Percentiles rank a stretch among this genome's conserved stretches.
Conservation (phyloP, 2,329 filamentous ascomycete genomes). For the Parastagonospora avenae region DNA sequence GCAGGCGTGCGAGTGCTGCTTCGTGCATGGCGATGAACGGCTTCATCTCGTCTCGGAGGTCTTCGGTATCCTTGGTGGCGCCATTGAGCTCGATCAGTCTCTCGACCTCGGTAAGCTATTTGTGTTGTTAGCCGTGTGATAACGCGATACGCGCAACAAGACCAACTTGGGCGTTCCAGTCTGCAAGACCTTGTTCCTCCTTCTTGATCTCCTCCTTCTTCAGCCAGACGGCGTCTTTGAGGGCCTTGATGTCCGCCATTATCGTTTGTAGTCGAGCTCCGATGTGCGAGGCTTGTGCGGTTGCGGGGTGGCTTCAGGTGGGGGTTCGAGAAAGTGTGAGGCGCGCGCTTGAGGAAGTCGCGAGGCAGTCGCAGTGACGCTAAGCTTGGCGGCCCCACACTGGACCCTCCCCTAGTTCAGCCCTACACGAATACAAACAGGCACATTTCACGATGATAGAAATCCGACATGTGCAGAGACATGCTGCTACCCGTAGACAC, state of each 20-base stretch:
- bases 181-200: conserved; percentile 24
- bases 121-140: conserved; percentile 5
- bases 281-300: neutral
- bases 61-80: conserved; percentile 78
- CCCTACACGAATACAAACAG: conserved; percentile 8
- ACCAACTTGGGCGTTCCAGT: conserved; percentile 17
- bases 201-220: conserved; percentile 30
- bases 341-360: conserved; percentile 11
- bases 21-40: conserved; percentile 79
- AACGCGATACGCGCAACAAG: neutral
- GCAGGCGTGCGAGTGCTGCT: conserved; percentile 68
- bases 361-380: conserved; percentile 13
- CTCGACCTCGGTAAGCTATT: conserved; percentile 65
- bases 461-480: neutral
- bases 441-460: neutral
- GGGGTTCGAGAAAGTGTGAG: neutral
- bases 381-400: conserved; percentile 16
- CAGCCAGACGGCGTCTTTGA: conserved; percentile 33
- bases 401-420: conserved; percentile 15
- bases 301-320: conserved; percentile 3
- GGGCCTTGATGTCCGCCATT: conserved; percentile 34
- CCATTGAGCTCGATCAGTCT: conserved; percentile 76
- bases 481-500: too few species aligned
- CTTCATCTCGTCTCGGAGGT: conserved; percentile 82
- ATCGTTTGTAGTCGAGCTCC: neutral